These are phyloP conservation scores for Nakataea oryzae DNA, from an alignment of 2,329 filamentous ascomycete genomes.

Conservation along the genomic window DNA sequence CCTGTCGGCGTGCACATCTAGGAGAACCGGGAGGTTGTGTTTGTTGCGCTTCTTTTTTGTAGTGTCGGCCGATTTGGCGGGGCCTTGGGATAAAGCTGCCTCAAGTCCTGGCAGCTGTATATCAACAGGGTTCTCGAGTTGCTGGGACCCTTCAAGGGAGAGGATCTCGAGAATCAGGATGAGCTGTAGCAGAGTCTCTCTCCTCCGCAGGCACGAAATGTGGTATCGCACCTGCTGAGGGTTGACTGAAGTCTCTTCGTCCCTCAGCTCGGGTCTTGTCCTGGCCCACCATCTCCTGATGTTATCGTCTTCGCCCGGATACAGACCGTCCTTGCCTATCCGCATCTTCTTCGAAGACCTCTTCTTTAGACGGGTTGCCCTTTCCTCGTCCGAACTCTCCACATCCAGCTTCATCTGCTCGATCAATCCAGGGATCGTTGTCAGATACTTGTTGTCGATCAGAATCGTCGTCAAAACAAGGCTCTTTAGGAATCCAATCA, in stretches of 20 bases:
- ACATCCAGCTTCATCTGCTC: slow-evolving; percentile 42
- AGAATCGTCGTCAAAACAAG: slow-evolving; percentile 56
- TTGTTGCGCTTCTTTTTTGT: slow-evolving; percentile 45
- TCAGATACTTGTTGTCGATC: slow-evolving; percentile 73
- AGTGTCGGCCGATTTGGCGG: slow-evolving; percentile 16
- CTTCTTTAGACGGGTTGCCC: slow-evolving; percentile 26
- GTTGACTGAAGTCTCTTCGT: slow-evolving; percentile 35
- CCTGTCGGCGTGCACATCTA: slow-evolving; percentile 67
- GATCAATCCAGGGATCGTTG: slow-evolving; percentile 54
- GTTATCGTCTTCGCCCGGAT: slow-evolving; percentile 53
- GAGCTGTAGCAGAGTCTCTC: slow-evolving; percentile 73
- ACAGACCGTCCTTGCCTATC: slow-evolving; percentile 58
- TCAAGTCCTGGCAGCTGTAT: slow-evolving; percentile 35
- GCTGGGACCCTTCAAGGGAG: slow-evolving; percentile 47
- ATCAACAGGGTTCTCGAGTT: slow-evolving; percentile 28
- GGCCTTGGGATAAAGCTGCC: slow-evolving; percentile 12
- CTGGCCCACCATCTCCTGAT: slow-evolving; percentile 62
- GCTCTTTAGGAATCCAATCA: slow-evolving; percentile 58
- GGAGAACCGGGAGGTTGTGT: slow-evolving; percentile 52
- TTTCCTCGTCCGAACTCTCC: slow-evolving; percentile 41
- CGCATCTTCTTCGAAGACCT: slow-evolving; percentile 54
- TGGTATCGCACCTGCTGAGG: slow-evolving; percentile 49
- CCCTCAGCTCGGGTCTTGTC: slow-evolving; percentile 37
- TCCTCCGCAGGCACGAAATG: slow-evolving; percentile 54
- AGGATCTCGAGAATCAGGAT: slow-evolving; percentile 70